Percentiles rank a stretch among this genome's conserved stretches.
Evolutionary conservation across 208 protist genomes (phyloP).

Genomic region (Leishmania tarentolae): DNA sequence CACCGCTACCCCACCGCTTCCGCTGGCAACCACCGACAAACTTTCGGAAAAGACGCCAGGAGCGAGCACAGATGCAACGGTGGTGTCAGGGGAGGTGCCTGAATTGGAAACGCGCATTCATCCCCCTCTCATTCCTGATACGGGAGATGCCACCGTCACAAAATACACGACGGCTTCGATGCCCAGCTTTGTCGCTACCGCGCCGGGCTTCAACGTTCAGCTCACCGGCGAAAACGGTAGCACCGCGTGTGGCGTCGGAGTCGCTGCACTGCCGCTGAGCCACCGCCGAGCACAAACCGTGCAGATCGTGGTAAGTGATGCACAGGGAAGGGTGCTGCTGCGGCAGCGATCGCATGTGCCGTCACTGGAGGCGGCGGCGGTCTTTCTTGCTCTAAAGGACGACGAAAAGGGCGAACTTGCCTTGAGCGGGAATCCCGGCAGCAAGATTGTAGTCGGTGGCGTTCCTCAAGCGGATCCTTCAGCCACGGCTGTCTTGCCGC

Average conservation of each 20-base stretch:
- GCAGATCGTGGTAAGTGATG: constrained; percentile 52
- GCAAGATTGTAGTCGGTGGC: constrained; percentile 17
- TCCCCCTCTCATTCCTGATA: background rate
- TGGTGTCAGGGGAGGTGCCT: constrained; percentile 22
- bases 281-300: constrained; percentile 54
- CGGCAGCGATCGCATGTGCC: constrained; percentile 65
- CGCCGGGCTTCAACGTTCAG: constrained; percentile 52
- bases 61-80: background rate
- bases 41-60: background rate
- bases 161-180: background rate
- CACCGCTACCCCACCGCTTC: background rate
- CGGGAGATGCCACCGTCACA: background rate
- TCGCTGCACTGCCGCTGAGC: constrained; percentile 44
- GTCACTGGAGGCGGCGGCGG: constrained; percentile 35
- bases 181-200: constrained; percentile 43
- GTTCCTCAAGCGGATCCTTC: constrained; percentile 20
- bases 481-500: constrained; percentile 22
- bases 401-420: constrained; percentile 35
- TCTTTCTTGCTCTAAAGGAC: constrained; percentile 37
- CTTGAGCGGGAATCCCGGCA: constrained; percentile 10
- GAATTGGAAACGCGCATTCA: constrained; percentile 61
- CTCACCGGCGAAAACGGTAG: constrained; percentile 60
- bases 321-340: constrained; percentile 40
- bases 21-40: constrained; percentile 27
- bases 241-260: constrained; percentile 40